These are phyloP conservation scores for Dactylellina drechsleri DNA, from an alignment of 2,329 filamentous ascomycete genomes.

Conservation along the genomic window DNA sequence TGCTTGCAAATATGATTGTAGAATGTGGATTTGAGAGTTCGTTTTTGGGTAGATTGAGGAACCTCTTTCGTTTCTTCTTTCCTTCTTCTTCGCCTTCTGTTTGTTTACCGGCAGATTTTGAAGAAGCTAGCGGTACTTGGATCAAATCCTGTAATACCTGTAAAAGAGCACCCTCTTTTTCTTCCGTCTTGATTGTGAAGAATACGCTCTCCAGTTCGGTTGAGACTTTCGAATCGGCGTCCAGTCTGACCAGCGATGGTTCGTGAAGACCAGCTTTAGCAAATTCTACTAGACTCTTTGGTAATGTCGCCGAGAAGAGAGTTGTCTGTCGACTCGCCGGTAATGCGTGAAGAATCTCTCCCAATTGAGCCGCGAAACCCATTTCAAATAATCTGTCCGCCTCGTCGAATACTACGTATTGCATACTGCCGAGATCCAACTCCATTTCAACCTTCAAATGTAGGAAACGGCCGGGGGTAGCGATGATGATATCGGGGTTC, in stretches of 20 bases:
- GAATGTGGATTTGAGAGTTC: slow-evolving; percentile 76
- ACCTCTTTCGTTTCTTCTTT: slow-evolving; percentile 77
- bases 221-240: slow-evolving; percentile 94
- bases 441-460: slow-evolving; percentile 98
- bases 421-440: slow-evolving; percentile 86
- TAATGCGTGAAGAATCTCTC: slow-evolving; percentile 89
- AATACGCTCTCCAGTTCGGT: slow-evolving; percentile 95
- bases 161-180: slow-evolving; percentile 91
- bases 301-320: slow-evolving; percentile 93
- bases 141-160: slow-evolving; percentile 92
- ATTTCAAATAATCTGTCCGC: slow-evolving; percentile 97
- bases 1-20: slow-evolving; percentile 92
- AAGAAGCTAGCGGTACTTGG: slow-evolving; percentile 79
- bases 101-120: slow-evolving; percentile 67
- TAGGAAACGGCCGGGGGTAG: slow-evolving; percentile 93
- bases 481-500: slow-evolving; percentile 91
- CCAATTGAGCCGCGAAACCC: slow-evolving; percentile 93
- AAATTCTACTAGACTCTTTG: slow-evolving; percentile 94
- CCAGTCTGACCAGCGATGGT: slow-evolving; percentile 85
- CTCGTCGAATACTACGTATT: slow-evolving; percentile 97
- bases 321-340: slow-evolving; percentile 87
- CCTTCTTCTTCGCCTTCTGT: slow-evolving; percentile 62
- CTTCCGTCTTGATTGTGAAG: slow-evolving; percentile 88
- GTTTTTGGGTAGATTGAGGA: slow-evolving; percentile 64
- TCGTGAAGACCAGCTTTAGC: slow-evolving; percentile 92